Percentiles rank a stretch among this genome's conserved stretches.
Conservation (phyloP, 2,329 filamentous ascomycete species). For the Penicillium hesseltinei region DNA sequence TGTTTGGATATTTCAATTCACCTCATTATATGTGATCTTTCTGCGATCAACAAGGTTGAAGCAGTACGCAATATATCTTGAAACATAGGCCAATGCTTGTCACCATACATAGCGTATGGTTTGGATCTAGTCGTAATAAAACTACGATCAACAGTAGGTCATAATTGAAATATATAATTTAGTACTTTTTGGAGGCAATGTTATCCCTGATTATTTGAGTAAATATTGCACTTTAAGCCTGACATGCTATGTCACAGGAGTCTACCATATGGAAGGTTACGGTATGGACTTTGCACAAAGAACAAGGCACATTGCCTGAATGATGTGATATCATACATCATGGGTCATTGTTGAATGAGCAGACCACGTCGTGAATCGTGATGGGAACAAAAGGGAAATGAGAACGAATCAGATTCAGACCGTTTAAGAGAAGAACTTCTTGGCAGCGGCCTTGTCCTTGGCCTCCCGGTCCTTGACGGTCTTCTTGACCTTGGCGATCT, state of each 20-base stretch:
- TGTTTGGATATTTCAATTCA: neutral
- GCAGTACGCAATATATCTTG: neutral
- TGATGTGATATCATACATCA: conserved; percentile 29
- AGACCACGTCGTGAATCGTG: conserved; percentile 30
- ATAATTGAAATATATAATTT: neutral
- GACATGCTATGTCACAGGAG: neutral
- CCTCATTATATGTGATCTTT: neutral
- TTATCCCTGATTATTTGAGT: neutral
- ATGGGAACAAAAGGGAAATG: conserved; percentile 7
- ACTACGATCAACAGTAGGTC: neutral
- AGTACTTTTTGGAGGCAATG: neutral
- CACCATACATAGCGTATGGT: neutral
- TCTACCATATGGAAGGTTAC: neutral
- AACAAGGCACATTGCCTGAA: conserved; percentile 9
- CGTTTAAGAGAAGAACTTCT: conserved; percentile 75
- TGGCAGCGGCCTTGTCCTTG: conserved; percentile 89
- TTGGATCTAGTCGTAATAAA: neutral
- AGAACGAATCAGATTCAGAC: conserved; percentile 4
- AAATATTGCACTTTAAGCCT: neutral
- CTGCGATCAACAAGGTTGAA: neutral
- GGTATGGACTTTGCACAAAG: neutral
- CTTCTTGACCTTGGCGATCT: conserved; percentile 76
- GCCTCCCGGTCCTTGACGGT: conserved; percentile 68
- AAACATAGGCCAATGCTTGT: neutral
- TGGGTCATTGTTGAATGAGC: conserved; percentile 14